A percentile compares a stretch with the other conserved stretches of the same genome.
Conservation (phyloP, 108 stramenopile species). For the Skeletonema tropicum region DNA sequence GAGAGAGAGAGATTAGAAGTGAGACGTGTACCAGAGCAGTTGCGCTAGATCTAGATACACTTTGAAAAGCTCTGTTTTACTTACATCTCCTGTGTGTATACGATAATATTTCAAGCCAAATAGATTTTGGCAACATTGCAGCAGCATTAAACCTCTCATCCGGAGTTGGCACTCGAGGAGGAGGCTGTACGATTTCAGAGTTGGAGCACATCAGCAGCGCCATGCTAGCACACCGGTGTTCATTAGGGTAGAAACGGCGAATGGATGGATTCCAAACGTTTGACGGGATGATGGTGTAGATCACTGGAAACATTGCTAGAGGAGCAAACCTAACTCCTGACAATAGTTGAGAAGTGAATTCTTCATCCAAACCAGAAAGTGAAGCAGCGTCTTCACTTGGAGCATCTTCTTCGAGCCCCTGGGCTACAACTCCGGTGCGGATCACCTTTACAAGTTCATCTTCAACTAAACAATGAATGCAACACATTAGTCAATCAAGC, state of each 20-base stretch:
- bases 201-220: constrained; percentile 75
- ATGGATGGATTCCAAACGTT: constrained; percentile 74
- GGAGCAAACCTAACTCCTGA: constrained; percentile 82
- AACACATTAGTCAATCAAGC: not conserved
- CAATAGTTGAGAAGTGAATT: constrained; percentile 67
- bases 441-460: constrained; percentile 82
- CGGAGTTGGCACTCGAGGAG: constrained; percentile 31
- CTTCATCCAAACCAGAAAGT: constrained; percentile 22
- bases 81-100: constrained; percentile 82
- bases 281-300: constrained; percentile 62
- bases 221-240: constrained; percentile 61
- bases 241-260: constrained; percentile 63
- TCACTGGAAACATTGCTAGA: constrained; percentile 36
- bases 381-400: constrained; percentile 13
- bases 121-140: constrained; percentile 64
- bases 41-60: not conserved
- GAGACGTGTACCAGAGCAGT: not conserved
- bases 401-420: constrained; percentile 18
- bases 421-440: constrained; percentile 46
- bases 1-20: not conserved
- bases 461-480: constrained; percentile 48
- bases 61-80: constrained; percentile 10
- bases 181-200: constrained; percentile 56
- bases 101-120: constrained; percentile 86
- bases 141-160: constrained; percentile 62